Evolutionary conservation across 345 rosid genomes (phyloP).

Genomic region (Gossypium thurberi): DNA sequence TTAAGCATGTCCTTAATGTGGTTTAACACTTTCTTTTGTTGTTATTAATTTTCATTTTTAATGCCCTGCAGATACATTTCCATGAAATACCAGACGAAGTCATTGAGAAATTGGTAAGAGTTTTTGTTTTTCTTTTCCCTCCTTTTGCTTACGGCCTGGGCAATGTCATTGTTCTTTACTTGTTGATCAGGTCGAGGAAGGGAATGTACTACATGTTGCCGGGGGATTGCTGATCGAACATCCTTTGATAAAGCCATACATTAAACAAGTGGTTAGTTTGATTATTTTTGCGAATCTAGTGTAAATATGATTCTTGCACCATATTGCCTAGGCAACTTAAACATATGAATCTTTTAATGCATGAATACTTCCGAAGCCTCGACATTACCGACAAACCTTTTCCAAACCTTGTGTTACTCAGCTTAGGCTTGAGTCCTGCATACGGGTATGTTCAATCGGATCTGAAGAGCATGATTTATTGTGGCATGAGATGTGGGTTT

Average conservation of each 20-base stretch:
- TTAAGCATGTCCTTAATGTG: neutral
- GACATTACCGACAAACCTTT: neutral
- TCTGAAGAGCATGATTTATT: neutral
- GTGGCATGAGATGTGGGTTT: neutral
- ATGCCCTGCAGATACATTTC: conserved; percentile 63
- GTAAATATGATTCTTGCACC: neutral
- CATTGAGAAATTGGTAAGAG: conserved; percentile 71
- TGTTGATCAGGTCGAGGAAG: conserved; percentile 60
- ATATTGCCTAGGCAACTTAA: neutral
- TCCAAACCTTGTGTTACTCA: neutral
- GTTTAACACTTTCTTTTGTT: neutral
- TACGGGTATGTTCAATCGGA: neutral
- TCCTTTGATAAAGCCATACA: conserved; percentile 44
- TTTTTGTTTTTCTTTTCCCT: neutral
- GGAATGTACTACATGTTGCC: conserved; percentile 63
- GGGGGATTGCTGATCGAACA: conserved; percentile 81
- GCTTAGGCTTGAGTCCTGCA: neutral
- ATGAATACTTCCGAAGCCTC: neutral
- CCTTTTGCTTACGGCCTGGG: neutral
- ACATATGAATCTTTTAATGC: neutral
- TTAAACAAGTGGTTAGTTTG: conserved; percentile 72
- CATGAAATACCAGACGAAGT: conserved; percentile 74
- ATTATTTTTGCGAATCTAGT: neutral
- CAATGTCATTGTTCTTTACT: neutral
- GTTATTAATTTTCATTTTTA: neutral